Base-by-base conservation (phyloP, 768 basidiomycete species). In the Coprinellus micaceus region DNA sequence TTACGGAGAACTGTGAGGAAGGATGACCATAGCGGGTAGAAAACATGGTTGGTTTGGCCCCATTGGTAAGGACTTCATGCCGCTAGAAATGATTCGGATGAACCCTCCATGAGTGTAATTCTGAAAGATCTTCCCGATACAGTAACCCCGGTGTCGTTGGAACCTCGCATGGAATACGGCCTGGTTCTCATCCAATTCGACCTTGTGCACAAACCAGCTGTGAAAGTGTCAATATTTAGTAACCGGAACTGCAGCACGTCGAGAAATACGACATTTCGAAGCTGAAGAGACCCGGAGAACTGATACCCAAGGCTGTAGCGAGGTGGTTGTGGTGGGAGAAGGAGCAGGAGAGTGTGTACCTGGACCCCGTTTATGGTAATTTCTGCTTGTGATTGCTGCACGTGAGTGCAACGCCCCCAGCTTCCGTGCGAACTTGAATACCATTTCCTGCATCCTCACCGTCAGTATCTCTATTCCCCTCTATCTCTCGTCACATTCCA, bases 371-470 rank as follows among this genome's bases (percentile, higher is more conserved):
- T 50, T 50, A 30, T 50, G 48, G 48, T 13, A 50, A 50, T 50
- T 30, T 50, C 48, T 29, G 29, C 11, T 50, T 50, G 17, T 30
- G 48, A 24, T 28, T 50, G 28, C 28, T 19, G 15, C 29, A 50
- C 48, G 29, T 33, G 45, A 44, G 46, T 47, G 46, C 46, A 28
- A 28, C 19, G 4, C 10, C 21, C 21, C 71, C 71, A 71, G 63
- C 64, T 64, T 72, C 72, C 74, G 75, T 74, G 75, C 66, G 75
- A 77, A 72, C 43, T 57, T 62, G 9, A 19, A 58, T 66, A 57
- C 74, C 68, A 54, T 70, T 67, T 73, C 40, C 68, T 56, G 67
- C 68, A 55, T 53, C 57, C 17, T 44, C 49, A 22, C 48, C 29
- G 30, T 17, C 48, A 50, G 48, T n/a, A 19, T 24, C 46, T 47